Evolutionary conservation across 31 red algal genomes (phyloP).

Genomic region (Odonthalia washingtoniensis): DNA sequence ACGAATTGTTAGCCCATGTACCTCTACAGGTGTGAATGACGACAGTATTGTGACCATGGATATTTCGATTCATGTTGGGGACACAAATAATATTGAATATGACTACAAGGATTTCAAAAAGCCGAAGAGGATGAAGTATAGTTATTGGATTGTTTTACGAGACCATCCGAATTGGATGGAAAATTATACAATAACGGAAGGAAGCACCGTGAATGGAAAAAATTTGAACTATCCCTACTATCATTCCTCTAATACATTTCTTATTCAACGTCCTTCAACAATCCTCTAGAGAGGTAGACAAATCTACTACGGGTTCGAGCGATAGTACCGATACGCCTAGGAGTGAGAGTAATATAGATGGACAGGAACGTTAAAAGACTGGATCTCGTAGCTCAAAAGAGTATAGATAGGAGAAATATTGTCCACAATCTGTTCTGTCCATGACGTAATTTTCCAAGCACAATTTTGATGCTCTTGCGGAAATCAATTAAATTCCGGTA

Average conservation of each 20-base stretch:
- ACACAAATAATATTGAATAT: constrained; percentile 29
- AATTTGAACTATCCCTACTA: neutral
- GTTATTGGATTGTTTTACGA: constrained; percentile 11
- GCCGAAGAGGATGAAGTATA: constrained; percentile 8
- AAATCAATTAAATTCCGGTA: constrained; percentile 28
- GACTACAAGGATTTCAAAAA: constrained; percentile 45
- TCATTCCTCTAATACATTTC: neutral
- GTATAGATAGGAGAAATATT: constrained; percentile 26
- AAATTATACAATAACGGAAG: neutral
- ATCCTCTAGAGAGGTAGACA: neutral
- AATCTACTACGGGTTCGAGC: neutral
- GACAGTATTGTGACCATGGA: constrained; percentile 36
- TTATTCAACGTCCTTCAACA: too few species aligned
- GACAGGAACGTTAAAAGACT: too few species aligned
- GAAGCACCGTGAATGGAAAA: neutral
- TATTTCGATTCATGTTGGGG: constrained; percentile 27
- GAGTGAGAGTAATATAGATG: neutral
- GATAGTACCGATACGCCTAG: neutral
- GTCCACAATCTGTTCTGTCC: constrained; percentile 22
- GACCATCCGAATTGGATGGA: constrained; percentile 31
- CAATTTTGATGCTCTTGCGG: constrained; percentile 52
- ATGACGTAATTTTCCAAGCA: constrained; percentile 49
- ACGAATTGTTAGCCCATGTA: neutral
- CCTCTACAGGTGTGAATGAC: constrained; percentile 36
- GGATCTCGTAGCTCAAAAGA: constrained; percentile 11